Base-by-base conservation (phyloP, 768 basidiomycete genomes). In the Mycena leptocephala region DNA sequence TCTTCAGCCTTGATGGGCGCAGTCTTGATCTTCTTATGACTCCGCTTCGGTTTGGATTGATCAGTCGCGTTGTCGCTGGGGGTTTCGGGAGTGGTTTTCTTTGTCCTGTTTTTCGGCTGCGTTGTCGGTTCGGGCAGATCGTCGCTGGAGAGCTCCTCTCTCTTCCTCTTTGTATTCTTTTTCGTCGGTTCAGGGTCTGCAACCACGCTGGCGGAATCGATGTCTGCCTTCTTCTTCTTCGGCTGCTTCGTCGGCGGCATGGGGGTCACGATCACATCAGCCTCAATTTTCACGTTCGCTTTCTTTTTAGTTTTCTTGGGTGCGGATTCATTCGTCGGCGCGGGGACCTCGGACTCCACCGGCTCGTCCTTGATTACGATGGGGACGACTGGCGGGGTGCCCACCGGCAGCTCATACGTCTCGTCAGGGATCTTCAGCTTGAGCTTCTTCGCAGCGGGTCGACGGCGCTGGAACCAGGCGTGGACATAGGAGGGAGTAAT, bases 401-500 rank as follows among this genome's bases (percentile, higher is more conserved):
- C 87, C 16, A 87, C 79, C 8, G 79, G 81, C n/a, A 88, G 77
- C 37, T 86, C 86, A 75, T 89, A 89, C 26, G 83, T 82, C 5
- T 82, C 85, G 20, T 75, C 55, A 4, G 85, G 85, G 37, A 86
- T 81, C 24, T 30, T 67, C n/a, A 84, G 72, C 0, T 78, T 70
- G 8, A 79, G 66, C 70, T 82, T 85, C 72, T 80, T 84, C 5
- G 83, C 84, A 28, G 76, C 32, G 18, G 71, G 78, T 46, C 84
- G 83, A 30, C 85, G 84, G 30, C 85, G 82, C 64, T 84, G 84
- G 83, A 84, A 88, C 87, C 88, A 89, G 14, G 74, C 79, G 74
- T 88, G 80, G 1, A 88, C 86, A 22, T 78, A 72, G 7, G 41
- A 72, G 8, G 86, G 86, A 32, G 82, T 81, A 64, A 88, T 56